These are phyloP conservation scores for Pythium dissotocum DNA, from an alignment of 352 stramenopile species.

Conservation along the genomic window DNA sequence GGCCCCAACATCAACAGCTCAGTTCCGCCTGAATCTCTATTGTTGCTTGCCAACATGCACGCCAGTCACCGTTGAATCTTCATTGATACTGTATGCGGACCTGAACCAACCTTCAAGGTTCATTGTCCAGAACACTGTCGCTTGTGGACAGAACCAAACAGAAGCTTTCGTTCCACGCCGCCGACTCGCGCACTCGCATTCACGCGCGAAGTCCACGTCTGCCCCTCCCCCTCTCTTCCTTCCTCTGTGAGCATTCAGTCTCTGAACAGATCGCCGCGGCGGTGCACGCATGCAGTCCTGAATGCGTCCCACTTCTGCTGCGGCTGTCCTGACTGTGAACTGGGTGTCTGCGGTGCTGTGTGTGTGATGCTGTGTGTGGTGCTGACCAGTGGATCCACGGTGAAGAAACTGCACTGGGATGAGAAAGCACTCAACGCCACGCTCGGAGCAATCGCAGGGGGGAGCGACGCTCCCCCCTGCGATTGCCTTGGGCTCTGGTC, in stretches of 20 bases:
- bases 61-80: not conserved
- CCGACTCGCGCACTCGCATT: not conserved
- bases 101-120: not conserved
- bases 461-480: no score
- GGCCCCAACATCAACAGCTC: not conserved
- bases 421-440: no score
- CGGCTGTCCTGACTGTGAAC: constrained; percentile 3
- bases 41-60: not conserved
- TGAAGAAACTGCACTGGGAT: not conserved
- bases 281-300: not conserved
- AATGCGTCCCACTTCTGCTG: not conserved
- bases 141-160: not conserved
- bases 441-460: no score
- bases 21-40: not conserved
- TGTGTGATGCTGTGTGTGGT: not conserved
- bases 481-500: no score
- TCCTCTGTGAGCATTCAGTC: not conserved
- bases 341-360: not conserved
- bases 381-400: not conserved
- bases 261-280: not conserved
- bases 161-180: not conserved
- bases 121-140: not conserved
- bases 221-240: not conserved
- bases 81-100: not conserved
- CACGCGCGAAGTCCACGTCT: not conserved